A percentile compares a stretch with the other conserved stretches of the same genome.
These are phyloP conservation scores for Chrysanthemum lavandulifolium DNA, from an alignment of 129 eudicot species.

Conservation along the genomic window DNA sequence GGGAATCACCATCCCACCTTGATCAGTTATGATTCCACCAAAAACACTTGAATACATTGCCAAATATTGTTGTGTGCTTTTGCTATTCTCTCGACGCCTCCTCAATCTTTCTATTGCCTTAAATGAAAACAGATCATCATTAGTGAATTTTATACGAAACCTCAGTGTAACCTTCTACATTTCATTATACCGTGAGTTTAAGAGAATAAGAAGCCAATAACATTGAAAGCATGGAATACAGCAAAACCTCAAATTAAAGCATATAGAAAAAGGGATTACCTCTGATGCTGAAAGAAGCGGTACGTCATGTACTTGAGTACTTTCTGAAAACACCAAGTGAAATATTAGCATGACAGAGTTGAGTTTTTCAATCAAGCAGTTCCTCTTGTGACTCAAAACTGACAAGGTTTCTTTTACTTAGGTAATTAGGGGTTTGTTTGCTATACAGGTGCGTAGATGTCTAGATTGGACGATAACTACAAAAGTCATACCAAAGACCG, in stretches of 20 bases:
- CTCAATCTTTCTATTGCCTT: conserved; percentile 74
- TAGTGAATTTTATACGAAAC: background rate
- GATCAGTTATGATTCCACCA: conserved; percentile 78
- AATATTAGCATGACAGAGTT: background rate
- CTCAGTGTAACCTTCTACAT: conserved; percentile 5
- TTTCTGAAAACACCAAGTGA: conserved; percentile 36
- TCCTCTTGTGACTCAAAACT: too few relatives aligned
- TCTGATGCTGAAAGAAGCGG: conserved; percentile 76
- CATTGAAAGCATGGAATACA: too few relatives aligned
- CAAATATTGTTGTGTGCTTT: conserved; percentile 61
- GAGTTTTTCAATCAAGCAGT: background rate
- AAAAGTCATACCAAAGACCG: too few relatives aligned
- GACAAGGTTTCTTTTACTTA: background rate
- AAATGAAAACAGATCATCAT: conserved; percentile 6
- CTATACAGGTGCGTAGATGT: too few relatives aligned
- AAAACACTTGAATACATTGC: conserved; percentile 91
- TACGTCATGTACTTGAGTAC: conserved; percentile 34
- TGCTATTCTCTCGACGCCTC: conserved; percentile 39
- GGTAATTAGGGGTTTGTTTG: background rate
- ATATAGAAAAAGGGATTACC: conserved; percentile 36
- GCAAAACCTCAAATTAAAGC: background rate
- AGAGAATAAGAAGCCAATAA: background rate
- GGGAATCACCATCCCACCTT: conserved; percentile 83
- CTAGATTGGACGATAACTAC: too few relatives aligned
- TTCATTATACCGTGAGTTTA: background rate